Evolutionary conservation across 495 filamentous ascomycete species (phyloP).

Genomic region (Neurospora sp.): DNA sequence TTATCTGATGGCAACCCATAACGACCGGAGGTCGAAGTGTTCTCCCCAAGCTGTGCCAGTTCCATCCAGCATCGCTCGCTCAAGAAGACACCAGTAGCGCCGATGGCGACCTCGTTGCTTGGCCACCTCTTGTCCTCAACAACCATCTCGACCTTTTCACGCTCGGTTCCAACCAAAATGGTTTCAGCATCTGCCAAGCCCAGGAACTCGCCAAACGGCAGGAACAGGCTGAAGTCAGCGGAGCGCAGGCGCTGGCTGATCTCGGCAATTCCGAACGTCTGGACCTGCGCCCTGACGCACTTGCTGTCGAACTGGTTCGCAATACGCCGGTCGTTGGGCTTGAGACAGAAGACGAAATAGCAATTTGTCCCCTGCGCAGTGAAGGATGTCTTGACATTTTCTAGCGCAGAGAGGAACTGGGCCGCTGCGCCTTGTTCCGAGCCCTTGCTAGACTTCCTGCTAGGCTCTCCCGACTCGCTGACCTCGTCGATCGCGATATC

Average conservation of each 20-base stretch:
- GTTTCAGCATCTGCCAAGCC: constrained; percentile 76
- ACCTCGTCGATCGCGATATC: constrained; percentile 33
- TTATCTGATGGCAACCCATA: constrained; percentile 39
- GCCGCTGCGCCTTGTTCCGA: constrained; percentile 76
- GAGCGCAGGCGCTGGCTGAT: constrained; percentile 87
- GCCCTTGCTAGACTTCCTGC: constrained; percentile 12
- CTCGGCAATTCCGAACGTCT: constrained; percentile 93
- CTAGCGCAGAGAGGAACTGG: constrained; percentile 82
- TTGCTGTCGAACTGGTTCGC: constrained; percentile 99
- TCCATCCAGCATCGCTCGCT: constrained; percentile 93
- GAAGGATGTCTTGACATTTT: constrained; percentile 78
- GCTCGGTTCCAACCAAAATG: constrained; percentile 80
- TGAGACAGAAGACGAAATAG: constrained; percentile 95
- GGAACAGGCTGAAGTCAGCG: constrained; percentile 89
- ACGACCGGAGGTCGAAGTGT: constrained; percentile 40
- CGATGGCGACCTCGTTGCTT: constrained; percentile 79
- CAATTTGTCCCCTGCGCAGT: constrained; percentile 73
- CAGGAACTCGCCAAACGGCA: constrained; percentile 93
- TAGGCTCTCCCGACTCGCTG: constrained; percentile 41
- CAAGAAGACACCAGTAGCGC: constrained; percentile 87
- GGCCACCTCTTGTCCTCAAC: constrained; percentile 88
- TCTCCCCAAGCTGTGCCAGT: constrained; percentile 66
- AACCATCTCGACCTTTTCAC: constrained; percentile 82
- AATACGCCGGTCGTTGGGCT: constrained; percentile 94
- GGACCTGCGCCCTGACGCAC: constrained; percentile 87